Percentiles rank a stretch among this genome's conserved stretches.
Evolutionary conservation across 805 yeast species (phyloP).

Genomic region (Starmerella riodocensis): DNA sequence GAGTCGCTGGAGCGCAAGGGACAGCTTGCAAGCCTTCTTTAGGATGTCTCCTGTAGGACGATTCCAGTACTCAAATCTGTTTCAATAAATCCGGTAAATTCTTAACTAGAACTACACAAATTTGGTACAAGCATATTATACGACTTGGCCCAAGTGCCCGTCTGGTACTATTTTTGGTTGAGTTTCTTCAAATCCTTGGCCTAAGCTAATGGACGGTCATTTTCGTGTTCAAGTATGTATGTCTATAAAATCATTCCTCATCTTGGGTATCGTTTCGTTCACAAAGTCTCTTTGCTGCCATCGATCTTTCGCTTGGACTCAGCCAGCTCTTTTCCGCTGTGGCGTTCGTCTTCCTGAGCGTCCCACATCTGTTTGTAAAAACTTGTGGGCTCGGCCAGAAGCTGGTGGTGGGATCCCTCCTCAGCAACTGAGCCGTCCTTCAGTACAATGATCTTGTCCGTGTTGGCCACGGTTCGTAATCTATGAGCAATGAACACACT

Average conservation of each 20-base stretch:
- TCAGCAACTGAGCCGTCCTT: constrained; percentile 68
- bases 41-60: no score
- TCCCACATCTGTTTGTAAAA: constrained; percentile 77
- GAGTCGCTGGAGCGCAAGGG: constrained; percentile 56
- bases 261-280: no score
- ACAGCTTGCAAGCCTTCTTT: constrained; percentile 36
- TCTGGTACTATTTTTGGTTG: no score
- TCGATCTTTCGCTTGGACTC: constrained; percentile 4
- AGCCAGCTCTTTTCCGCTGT: constrained; percentile 3
- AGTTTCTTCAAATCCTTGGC: no score
- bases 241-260: no score
- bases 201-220: no score
- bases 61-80: no score
- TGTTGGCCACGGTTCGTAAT: constrained; percentile 79
- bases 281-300: no score
- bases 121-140: no score
- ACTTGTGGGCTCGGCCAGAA: constrained; percentile 43
- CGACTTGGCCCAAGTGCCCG: no score
- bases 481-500: constrained; percentile 90
- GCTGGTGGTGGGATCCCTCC: constrained; percentile 66
- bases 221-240: not conserved
- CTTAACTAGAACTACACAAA: no score
- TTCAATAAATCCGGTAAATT: no score
- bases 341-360: constrained; percentile 69
- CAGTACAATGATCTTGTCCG: constrained; percentile 84